Conservation (phyloP, 495 filamentous ascomycete species). For the Delitschia confertaspora region DNA sequence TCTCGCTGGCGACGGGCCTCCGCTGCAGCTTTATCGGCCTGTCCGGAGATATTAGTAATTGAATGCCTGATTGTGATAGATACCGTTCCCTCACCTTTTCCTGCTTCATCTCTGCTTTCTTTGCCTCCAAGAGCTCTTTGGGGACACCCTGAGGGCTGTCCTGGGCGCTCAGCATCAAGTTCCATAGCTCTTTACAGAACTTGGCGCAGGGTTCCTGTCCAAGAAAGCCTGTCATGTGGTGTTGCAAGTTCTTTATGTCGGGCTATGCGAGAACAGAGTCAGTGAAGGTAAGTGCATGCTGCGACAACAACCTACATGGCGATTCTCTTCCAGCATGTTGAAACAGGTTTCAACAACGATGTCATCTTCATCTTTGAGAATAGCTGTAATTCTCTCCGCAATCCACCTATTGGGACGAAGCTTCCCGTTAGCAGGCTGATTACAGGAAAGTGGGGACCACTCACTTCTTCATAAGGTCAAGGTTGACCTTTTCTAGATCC, state of each 20-base stretch:
- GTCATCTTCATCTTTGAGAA: conserved; percentile 85
- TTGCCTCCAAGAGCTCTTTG: conserved; percentile 87
- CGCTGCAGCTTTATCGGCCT: conserved; percentile 74
- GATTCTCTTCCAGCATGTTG: conserved; percentile 70
- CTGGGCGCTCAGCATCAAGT: conserved; percentile 81
- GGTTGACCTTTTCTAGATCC: conserved; percentile 92
- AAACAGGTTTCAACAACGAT: conserved; percentile 90
- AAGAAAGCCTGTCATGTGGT: conserved; percentile 87
- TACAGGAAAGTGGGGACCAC: conserved; percentile 25
- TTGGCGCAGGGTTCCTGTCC: conserved; percentile 73
- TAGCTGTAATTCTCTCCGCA: conserved; percentile 71
- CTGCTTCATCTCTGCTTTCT: conserved; percentile 87
- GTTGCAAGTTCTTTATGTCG: conserved; percentile 89
- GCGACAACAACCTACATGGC: conserved; percentile 65
- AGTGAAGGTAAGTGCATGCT: neutral
- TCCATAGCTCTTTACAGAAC: conserved; percentile 95
- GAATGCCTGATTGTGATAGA: neutral
- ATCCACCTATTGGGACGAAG: conserved; percentile 66
- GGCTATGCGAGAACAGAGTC: conserved; percentile 48
- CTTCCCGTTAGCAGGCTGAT: conserved; percentile 6
- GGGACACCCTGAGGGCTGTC: conserved; percentile 81
- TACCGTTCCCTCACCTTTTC: conserved; percentile 58
- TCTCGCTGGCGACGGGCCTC: conserved; percentile 62
- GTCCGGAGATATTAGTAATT: conserved; percentile 1
- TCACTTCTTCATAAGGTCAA: conserved; percentile 95